Conservation (phyloP, 176 grass and related monocot genomes). For the Aegilops tauschii region DNA sequence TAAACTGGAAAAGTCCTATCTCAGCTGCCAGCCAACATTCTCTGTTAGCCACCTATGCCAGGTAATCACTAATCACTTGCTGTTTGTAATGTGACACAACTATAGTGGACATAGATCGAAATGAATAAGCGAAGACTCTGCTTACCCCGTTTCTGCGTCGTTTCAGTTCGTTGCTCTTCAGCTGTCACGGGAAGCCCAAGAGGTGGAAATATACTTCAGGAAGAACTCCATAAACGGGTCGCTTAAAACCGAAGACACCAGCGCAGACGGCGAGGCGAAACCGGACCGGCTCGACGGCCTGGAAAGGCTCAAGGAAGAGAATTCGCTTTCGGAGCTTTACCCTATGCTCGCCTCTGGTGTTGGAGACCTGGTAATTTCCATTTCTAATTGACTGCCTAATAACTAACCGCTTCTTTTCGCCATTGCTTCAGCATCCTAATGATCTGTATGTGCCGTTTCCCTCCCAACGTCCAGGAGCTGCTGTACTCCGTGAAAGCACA, state of each 20-base stretch:
- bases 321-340: constrained; percentile 41
- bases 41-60: constrained; percentile 58
- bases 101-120: not conserved
- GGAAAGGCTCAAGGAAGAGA: constrained; percentile 50
- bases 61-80: constrained; percentile 38
- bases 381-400: not conserved
- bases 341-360: constrained; percentile 21
- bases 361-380: constrained; percentile 48
- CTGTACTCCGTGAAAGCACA: constrained; percentile 43
- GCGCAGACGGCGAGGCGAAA: not conserved
- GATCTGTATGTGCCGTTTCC: not conserved
- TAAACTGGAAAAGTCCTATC: constrained; percentile 50
- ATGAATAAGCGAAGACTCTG: not conserved
- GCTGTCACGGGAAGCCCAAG: constrained; percentile 39
- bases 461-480: constrained; percentile 35
- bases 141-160: not conserved
- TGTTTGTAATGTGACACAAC: not conserved
- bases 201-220: constrained; percentile 52
- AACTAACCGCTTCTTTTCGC: not conserved
- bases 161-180: constrained; percentile 55
- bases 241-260: not conserved
- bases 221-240: constrained; percentile 14
- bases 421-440: not conserved
- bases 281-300: not conserved
- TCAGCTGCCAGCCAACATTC: constrained; percentile 56